These are phyloP conservation scores for Aspergillus carbonarius DNA, from an alignment of 2,329 filamentous ascomycete species.

Conservation along the genomic window DNA sequence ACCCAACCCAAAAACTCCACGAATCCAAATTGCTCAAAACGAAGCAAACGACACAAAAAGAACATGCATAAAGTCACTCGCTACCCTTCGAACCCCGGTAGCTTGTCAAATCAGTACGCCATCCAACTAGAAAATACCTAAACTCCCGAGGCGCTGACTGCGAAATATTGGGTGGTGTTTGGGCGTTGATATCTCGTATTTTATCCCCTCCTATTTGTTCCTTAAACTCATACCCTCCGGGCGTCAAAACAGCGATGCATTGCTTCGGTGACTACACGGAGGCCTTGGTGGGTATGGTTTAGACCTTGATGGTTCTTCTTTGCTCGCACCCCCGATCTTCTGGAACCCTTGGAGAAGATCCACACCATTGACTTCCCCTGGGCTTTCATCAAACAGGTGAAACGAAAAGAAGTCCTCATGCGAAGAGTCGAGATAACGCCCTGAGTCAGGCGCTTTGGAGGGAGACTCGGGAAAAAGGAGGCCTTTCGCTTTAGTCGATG, in stretches of 20 bases:
- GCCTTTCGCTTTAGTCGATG: constrained; percentile 33
- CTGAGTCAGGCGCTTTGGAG: constrained; percentile 36
- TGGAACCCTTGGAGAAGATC: constrained; percentile 50
- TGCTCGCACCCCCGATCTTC: constrained; percentile 44
- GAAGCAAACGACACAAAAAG: constrained; percentile 4
- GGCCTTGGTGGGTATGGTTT: constrained; percentile 32
- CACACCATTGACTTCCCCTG: constrained; percentile 45
- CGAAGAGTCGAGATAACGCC: constrained; percentile 35
- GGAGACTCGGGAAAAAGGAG: constrained; percentile 42
- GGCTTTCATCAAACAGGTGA: constrained; percentile 46
- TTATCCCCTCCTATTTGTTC: not conserved
- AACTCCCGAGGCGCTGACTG: not conserved
- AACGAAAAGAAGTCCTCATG: constrained; percentile 51
- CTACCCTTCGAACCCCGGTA: not conserved
- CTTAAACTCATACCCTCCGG: not conserved
- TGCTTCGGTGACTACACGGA: constrained; percentile 33
- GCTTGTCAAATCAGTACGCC: not conserved
- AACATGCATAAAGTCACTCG: constrained; percentile 4
- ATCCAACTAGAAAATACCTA: not conserved
- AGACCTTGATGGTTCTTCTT: constrained; percentile 33
- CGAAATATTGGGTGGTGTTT: not conserved
- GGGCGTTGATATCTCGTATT: not conserved
- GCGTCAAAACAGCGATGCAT: constrained; percentile 35
- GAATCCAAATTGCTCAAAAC: constrained; percentile 21
- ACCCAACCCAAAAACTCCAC: constrained; percentile 29